Percentiles rank a stretch among this genome's conserved stretches.
Conservation (phyloP, 192 early-diverging fungal species). For the Chytriomyces sp. region DNA sequence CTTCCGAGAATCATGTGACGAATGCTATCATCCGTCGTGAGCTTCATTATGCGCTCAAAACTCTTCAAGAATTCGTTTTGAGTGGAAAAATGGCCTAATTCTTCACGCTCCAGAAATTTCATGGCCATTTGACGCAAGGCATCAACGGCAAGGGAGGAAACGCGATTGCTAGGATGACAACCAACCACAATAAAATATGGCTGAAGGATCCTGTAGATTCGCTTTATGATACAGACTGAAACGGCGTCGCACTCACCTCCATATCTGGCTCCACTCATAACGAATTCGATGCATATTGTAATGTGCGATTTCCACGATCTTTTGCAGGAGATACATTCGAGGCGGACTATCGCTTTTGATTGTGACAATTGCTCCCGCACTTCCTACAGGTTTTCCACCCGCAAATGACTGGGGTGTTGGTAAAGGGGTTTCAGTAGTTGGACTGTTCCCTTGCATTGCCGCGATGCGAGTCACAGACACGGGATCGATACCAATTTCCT, state of each 20-base stretch:
- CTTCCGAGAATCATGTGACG: constrained; percentile 55
- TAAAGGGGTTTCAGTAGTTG: constrained; percentile 36
- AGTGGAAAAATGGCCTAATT: constrained; percentile 89
- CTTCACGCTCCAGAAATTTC: constrained; percentile 94
- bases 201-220: constrained; percentile 62
- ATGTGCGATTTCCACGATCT: constrained; percentile 93
- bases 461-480: constrained; percentile 26
- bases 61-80: constrained; percentile 93
- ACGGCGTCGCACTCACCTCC: constrained; percentile 47
- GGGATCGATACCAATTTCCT: constrained; percentile 75
- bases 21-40: constrained; percentile 77
- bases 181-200: constrained; percentile 85
- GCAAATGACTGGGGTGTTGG: constrained; percentile 1
- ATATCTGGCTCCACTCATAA: constrained; percentile 92
- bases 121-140: constrained; percentile 87
- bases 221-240: constrained; percentile 13
- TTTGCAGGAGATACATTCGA: constrained; percentile 89
- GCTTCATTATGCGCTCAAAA: constrained; percentile 83
- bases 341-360: constrained; percentile 46
- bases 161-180: constrained; percentile 77
- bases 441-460: not conserved
- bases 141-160: constrained; percentile 89
- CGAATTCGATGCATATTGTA: constrained; percentile 97
- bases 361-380: constrained; percentile 4
- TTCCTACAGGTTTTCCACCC: not conserved